Conservation (phyloP, 768 basidiomycete genomes). For the Favolaschia claudopus region DNA sequence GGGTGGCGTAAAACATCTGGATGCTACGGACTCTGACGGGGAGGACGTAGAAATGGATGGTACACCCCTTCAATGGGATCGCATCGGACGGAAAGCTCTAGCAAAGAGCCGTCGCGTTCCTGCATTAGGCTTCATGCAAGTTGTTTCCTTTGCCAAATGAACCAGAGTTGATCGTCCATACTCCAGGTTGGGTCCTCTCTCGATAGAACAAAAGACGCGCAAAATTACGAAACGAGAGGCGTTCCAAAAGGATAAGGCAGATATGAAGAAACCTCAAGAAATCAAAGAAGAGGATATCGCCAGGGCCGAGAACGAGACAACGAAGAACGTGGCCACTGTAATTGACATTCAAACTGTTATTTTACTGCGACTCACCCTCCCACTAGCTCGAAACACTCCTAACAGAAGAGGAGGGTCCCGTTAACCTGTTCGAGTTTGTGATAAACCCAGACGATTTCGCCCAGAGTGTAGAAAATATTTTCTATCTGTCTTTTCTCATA, state of each 20-base stretch:
- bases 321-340: conserved; percentile 82
- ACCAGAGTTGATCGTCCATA: conserved; percentile 18
- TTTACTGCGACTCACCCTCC: not conserved
- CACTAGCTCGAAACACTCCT: conserved; percentile 70
- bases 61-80: conserved; percentile 77
- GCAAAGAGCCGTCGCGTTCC: conserved; percentile 83
- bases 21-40: conserved; percentile 59
- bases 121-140: conserved; percentile 89
- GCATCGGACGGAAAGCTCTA: conserved; percentile 84
- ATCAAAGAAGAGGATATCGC: conserved; percentile 84
- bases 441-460: conserved; percentile 91
- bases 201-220: conserved; percentile 85
- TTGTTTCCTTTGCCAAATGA: not conserved
- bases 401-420: conserved; percentile 47
- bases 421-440: conserved; percentile 88
- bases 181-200: conserved; percentile 90
- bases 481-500: conserved; percentile 93
- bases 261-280: conserved; percentile 78
- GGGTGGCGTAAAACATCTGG: conserved; percentile 66
- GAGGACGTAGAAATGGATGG: conserved; percentile 57
- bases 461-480: conserved; percentile 96
- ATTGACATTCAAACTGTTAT: conserved; percentile 30
- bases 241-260: conserved; percentile 75
- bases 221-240: conserved; percentile 63
- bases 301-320: conserved; percentile 87